Base-by-base conservation (phyloP, 1,284 basidiomycete species). In the Omphalotus olearius region DNA sequence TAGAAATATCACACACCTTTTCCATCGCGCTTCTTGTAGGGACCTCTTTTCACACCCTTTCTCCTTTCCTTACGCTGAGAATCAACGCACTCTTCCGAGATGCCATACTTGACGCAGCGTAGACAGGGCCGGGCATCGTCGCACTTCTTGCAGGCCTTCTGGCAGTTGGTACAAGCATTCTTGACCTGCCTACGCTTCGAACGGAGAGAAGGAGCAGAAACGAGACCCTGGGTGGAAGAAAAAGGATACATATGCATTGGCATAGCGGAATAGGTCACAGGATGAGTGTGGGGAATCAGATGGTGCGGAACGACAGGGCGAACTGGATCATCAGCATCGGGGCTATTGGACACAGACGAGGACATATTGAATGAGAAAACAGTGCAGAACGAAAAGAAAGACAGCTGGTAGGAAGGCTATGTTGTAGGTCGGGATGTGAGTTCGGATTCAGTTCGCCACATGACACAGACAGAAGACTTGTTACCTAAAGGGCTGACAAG, bases 1-100 rank as follows among this genome's bases (percentile, higher is more conserved):
- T 51, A 20, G 47, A 42, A 54, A 40, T 49, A 39, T 62, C 50
- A 67, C 82, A 68, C 63, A 88, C 87, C 78, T 78, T 83, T 88
- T 77, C 79, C 82, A 83, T 89, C 85, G 78, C 87, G 85, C 80
- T 91, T 91, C 86, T 91, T 93, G 85, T 93, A 93, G 67, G 91
- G 91, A 44, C 90, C 91, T 60, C 91, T 73, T 75, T 92, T 93
- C 63, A 91, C 78, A 58, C 91, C 90, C 64, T 89, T 91, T 69
- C 85, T 86, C 61, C 91, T 75, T 68, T 91, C 88, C 73, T 91
- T 93, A 60, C 90, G 78, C 69, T 85, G 79, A 44, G 86, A 88
- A 71, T 91, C 85, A 60, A 88, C 71, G 64, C 90, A 93, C 60
- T 85, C 84, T 65, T 90, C 88, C 43, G 80, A 20, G 57, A 88